These are phyloP conservation scores for Castanea mollissima DNA, from an alignment of 306 rosid species.

Conservation along the genomic window DNA sequence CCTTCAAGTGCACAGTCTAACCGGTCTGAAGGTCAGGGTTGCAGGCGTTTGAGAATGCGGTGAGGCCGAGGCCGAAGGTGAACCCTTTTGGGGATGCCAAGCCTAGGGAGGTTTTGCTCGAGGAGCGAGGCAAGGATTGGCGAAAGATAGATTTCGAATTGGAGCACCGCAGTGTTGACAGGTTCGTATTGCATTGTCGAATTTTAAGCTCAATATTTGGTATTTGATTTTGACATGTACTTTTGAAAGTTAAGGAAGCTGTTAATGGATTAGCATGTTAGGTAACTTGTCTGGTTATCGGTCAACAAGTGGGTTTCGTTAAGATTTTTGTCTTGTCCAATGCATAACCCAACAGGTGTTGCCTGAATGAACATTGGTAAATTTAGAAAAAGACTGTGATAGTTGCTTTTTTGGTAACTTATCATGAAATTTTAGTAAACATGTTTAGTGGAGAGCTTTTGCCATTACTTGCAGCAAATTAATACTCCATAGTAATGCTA, in stretches of 20 bases:
- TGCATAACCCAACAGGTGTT: not conserved
- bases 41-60: conserved; percentile 55
- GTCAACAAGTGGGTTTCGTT: not conserved
- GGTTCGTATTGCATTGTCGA: conserved; percentile 37
- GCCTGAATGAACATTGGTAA: not conserved
- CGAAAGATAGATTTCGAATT: conserved; percentile 83
- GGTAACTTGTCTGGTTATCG: not conserved
- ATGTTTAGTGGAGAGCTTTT: not conserved
- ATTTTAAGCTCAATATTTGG: not conserved
- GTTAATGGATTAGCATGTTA: not conserved
- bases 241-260: not conserved
- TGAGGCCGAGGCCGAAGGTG: conserved; percentile 65
- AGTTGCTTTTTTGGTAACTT: too few relatives aligned
- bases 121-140: conserved; percentile 88
- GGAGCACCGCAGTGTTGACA: conserved; percentile 78
- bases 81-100: conserved; percentile 97
- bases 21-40: conserved; percentile 67
- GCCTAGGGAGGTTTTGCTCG: conserved; percentile 89
- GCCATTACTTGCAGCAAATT: not conserved
- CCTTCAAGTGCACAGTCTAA: conserved; percentile 92
- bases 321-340: not conserved
- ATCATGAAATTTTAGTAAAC: not conserved
- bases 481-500: not conserved
- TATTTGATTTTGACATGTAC: not conserved
- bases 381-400: not conserved